Conservation (phyloP, 192 early-diverging fungal genomes). For the Dissophora ornata region DNA sequence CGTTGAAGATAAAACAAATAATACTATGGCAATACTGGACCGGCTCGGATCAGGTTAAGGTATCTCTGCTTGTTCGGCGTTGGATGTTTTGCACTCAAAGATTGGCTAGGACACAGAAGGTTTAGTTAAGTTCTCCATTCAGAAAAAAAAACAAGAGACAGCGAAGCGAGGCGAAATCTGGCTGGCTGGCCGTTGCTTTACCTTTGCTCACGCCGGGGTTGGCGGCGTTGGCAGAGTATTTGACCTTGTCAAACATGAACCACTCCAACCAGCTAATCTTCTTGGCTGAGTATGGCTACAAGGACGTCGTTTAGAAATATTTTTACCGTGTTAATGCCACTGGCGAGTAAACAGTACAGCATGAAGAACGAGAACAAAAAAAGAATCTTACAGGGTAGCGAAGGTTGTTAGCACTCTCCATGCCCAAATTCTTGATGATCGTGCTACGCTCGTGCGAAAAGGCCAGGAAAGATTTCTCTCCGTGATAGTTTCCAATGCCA, state of each 20-base stretch:
- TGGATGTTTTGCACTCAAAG: no score
- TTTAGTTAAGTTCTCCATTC: no score
- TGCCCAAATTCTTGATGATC: slow-evolving; percentile 58
- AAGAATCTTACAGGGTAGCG: slow-evolving; percentile 42
- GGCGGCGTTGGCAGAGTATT: slow-evolving; percentile 23
- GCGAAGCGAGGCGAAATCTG: no score
- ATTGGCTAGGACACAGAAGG: no score
- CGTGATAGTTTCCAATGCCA: slow-evolving; percentile 90
- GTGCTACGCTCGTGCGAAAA: slow-evolving; percentile 84
- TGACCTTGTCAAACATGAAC: slow-evolving; percentile 21
- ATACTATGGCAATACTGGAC: no score
- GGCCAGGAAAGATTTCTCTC: slow-evolving; percentile 76
- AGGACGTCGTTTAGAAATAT: no score
- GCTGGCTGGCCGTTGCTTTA: no score
- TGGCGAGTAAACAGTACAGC: no score
- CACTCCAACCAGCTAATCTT: slow-evolving; percentile 39
- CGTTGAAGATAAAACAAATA: no score
- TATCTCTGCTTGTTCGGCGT: no score
- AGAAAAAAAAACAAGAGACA: background rate
- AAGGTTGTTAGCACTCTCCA: slow-evolving; percentile 49
- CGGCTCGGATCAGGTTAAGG: background rate
- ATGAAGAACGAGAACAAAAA: slow-evolving; percentile 1
- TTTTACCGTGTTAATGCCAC: background rate
- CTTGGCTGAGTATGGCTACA: slow-evolving; percentile 43
- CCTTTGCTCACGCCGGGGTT: slow-evolving; percentile 35